A percentile compares a stretch with the other conserved stretches of the same genome.
Conservation (phyloP, 2,329 filamentous ascomycete genomes). For the Phialophora macrospora region DNA sequence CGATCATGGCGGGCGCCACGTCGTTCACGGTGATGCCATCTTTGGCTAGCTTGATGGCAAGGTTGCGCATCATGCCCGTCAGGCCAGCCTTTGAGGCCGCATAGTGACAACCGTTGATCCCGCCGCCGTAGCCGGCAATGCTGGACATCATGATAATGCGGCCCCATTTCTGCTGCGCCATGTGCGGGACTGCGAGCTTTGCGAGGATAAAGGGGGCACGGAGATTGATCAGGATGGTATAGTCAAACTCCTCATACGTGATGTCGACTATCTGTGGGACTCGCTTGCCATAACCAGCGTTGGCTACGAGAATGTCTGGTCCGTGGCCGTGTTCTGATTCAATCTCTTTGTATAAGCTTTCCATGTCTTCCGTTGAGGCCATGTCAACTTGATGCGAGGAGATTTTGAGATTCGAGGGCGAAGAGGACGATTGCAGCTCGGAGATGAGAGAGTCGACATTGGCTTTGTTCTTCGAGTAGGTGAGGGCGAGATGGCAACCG, state of each 20-base stretch:
- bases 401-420: conserved; percentile 45
- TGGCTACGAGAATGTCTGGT: conserved; percentile 68
- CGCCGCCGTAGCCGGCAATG: conserved; percentile 66
- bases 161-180: conserved; percentile 66
- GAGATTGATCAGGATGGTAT: conserved; percentile 66
- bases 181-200: conserved; percentile 64
- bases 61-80: conserved; percentile 68
- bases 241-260: conserved; percentile 66
- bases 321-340: conserved; percentile 57
- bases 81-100: conserved; percentile 65
- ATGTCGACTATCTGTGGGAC: conserved; percentile 63
- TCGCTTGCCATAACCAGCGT: conserved; percentile 70
- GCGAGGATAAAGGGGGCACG: conserved; percentile 66
- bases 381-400: conserved; percentile 65
- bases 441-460: conserved; percentile 54
- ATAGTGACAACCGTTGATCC: conserved; percentile 65
- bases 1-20: conserved; percentile 72
- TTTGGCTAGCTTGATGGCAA: conserved; percentile 63
- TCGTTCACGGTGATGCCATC: conserved; percentile 70
- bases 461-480: conserved; percentile 60
- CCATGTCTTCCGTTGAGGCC: conserved; percentile 58
- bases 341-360: conserved; percentile 61
- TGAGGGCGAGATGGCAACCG: conserved; percentile 62
- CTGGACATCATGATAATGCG: conserved; percentile 68
- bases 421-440: conserved; percentile 43